Evolutionary conservation across 23 red algal species (phyloP).

Genomic region (Pyropia haitanensis): DNA sequence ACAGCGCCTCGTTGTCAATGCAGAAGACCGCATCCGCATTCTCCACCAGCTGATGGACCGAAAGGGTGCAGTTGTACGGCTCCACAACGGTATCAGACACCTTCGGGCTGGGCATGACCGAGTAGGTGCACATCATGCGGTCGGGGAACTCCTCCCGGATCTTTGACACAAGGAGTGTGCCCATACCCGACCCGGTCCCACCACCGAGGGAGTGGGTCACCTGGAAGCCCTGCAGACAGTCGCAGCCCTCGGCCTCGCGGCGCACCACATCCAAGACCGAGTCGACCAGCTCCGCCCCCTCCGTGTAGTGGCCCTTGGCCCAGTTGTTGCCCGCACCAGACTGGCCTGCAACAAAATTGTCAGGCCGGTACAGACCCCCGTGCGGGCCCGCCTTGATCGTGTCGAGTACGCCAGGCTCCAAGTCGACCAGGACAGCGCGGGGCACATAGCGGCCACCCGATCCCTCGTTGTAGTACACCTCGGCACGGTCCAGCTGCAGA

Average conservation of each 20-base stretch:
- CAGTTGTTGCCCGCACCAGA: conserved; percentile 98
- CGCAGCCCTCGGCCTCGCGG: conserved; percentile 86
- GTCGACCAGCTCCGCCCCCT: conserved; percentile 96
- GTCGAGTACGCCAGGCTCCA: conserved; percentile 91
- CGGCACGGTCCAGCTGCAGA: conserved; percentile 77
- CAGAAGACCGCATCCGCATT: conserved; percentile 97
- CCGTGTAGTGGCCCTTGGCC: conserved; percentile 99
- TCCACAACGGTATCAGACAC: conserved; percentile 97
- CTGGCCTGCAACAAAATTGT: conserved; percentile 98
- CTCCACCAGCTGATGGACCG: conserved; percentile 96
- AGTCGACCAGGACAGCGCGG: conserved; percentile 79
- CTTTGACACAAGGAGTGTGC: conserved; percentile 91
- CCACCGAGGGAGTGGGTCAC: conserved; percentile 96
- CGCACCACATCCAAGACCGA: conserved; percentile 85
- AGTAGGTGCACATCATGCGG: conserved; percentile 99
- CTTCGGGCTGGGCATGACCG: conserved; percentile 95
- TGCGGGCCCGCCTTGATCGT: conserved; percentile 39
- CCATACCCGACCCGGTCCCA: conserved; percentile 95
- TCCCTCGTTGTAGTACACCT: conserved; percentile 94
- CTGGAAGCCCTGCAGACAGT: conserved; percentile 98
- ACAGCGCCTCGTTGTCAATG: conserved; percentile 99
- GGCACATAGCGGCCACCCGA: conserved; percentile 92
- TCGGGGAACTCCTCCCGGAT: conserved; percentile 98
- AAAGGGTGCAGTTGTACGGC: conserved; percentile 98
- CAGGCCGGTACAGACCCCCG: conserved; percentile 77